Evolutionary conservation across 805 yeast species (phyloP).

Genomic region (Lipomyces mesembrius): DNA sequence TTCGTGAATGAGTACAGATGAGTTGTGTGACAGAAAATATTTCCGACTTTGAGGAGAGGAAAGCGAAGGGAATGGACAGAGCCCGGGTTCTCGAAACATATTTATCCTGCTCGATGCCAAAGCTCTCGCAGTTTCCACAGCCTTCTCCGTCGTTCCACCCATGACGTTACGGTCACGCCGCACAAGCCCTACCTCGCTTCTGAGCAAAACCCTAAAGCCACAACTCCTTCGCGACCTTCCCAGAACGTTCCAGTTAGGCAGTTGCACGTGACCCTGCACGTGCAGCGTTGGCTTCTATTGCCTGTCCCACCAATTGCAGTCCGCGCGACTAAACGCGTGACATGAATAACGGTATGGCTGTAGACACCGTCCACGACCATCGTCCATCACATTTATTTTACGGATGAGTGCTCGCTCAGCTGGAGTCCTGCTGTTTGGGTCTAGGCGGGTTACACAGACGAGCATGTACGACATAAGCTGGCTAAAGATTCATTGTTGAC

Average conservation of each 20-base stretch:
- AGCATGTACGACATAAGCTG: too few species aligned
- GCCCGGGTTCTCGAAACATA: constrained; percentile 13
- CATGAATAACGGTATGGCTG: not conserved
- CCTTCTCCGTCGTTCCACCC: constrained; percentile 30
- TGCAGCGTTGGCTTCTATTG: too few species aligned
- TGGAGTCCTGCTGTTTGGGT: not conserved
- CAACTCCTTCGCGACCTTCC: not conserved
- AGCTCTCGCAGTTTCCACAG: constrained; percentile 23
- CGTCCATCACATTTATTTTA: too few species aligned
- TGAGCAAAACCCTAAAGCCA: constrained; percentile 15
- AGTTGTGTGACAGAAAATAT: constrained; percentile 1
- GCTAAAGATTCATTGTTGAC: too few species aligned
- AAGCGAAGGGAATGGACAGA: not conserved
- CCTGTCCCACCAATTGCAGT: too few species aligned
- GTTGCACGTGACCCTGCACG: not conserved
- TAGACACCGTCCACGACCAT: not conserved
- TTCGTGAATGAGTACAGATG: constrained; percentile 1
- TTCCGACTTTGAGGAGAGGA: constrained; percentile 1
- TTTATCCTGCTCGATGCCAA: constrained; percentile 13
- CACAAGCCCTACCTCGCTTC: not conserved
- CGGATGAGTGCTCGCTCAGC: not conserved
- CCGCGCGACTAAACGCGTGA: too few species aligned
- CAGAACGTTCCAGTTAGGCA: not conserved
- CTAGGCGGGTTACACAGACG: too few species aligned
- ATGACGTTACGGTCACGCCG: constrained; percentile 6